phyloP scores from a whole-genome alignment of 768 basidiomycete species.

The Dentipellis sp. region DNA sequence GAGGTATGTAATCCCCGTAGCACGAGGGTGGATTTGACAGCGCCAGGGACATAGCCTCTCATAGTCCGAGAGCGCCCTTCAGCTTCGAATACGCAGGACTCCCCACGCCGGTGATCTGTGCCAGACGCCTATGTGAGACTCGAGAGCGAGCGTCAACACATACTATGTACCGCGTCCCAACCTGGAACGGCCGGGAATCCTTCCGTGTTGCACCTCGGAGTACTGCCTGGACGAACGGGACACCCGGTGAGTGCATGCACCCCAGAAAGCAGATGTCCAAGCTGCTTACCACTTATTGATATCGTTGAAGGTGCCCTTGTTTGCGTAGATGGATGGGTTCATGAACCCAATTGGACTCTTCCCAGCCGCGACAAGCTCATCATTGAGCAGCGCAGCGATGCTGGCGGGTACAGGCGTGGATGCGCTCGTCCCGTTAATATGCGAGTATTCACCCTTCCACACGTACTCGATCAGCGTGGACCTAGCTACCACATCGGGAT shows the following conservation, averaged over 20 bases:
- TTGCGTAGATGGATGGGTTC: conserved; percentile 15
- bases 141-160: not conserved
- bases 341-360: conserved; percentile 14
- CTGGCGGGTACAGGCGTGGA: conserved; percentile 8
- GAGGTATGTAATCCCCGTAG: too few species aligned
- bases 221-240: conserved; percentile 13
- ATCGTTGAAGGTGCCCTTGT: conserved; percentile 1
- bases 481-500: conserved; percentile 10
- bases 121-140: not conserved
- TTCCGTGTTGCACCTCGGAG: conserved; percentile 9
- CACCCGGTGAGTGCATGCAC: conserved; percentile 18
- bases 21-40: too few species aligned
- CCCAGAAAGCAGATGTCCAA: not conserved
- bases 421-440: conserved; percentile 5
- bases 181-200: conserved; percentile 10
- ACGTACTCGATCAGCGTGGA: not conserved
- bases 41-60: not conserved
- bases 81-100: conserved; percentile 45
- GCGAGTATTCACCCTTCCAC: conserved; percentile 2
- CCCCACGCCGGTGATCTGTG: conserved; percentile 43
- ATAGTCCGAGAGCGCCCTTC: conserved; percentile 26
- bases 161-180: conserved; percentile 10
- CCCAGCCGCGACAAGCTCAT: conserved; percentile 11
- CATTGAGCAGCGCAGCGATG: conserved; percentile 13
- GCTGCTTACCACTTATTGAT: not conserved